These are phyloP conservation scores for Fulvia fulva DNA, from an alignment of 2,329 filamentous ascomycete species.

Conservation along the genomic window DNA sequence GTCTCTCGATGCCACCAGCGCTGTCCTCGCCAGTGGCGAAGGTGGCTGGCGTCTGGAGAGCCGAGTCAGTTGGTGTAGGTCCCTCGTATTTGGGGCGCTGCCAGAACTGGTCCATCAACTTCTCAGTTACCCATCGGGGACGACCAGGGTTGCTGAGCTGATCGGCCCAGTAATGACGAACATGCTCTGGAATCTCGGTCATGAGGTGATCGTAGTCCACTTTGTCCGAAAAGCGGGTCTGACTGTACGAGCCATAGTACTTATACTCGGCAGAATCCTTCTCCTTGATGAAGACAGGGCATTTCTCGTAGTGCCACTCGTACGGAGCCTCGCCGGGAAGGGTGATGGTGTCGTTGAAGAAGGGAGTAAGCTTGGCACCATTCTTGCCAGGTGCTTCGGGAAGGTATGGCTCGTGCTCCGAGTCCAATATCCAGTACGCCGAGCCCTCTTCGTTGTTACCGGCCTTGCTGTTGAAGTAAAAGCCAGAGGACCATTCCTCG, in stretches of 20 bases:
- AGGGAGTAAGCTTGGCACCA: constrained; percentile 45
- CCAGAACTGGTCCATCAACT: constrained; percentile 41
- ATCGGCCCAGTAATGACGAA: constrained; percentile 38
- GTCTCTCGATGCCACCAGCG: constrained; percentile 17
- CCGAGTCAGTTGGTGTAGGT: constrained; percentile 24
- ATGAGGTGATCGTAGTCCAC: constrained; percentile 41
- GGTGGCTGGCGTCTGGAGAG: constrained; percentile 11
- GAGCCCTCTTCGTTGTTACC: constrained; percentile 30
- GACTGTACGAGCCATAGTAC: constrained; percentile 46
- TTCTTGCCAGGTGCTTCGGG: constrained; percentile 40
- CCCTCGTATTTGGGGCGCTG: constrained; percentile 41
- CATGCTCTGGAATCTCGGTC: constrained; percentile 35
- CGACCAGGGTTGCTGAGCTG: constrained; percentile 35
- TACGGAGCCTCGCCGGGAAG: constrained; percentile 24
- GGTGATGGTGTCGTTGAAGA: constrained; percentile 39
- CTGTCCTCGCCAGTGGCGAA: constrained; percentile 4
- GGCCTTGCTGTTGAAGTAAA: constrained; percentile 34
- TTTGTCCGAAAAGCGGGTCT: constrained; percentile 43
- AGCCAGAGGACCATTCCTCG: constrained; percentile 38
- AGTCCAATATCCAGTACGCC: constrained; percentile 42
- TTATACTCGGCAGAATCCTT: constrained; percentile 29
- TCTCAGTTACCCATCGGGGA: constrained; percentile 41
- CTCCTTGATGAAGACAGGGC: constrained; percentile 41
- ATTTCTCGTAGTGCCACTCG: constrained; percentile 33
- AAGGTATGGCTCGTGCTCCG: constrained; percentile 39